Percentiles rank a stretch among this genome's conserved stretches.
Evolutionary conservation across 768 basidiomycete genomes (phyloP).

Genomic region (Lactarius deliciosus): DNA sequence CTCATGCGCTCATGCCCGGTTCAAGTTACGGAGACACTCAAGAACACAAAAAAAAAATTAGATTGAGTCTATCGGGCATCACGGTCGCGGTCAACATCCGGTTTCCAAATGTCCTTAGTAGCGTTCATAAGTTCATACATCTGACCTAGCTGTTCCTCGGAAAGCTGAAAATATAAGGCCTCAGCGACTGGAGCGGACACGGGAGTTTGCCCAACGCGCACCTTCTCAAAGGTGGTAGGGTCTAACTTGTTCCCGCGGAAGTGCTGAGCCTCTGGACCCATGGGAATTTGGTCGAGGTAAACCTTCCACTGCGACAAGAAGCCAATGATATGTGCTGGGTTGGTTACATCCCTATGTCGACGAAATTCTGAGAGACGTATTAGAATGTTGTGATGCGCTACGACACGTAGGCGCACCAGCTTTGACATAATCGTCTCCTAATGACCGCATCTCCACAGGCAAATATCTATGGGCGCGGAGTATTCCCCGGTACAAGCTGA

Average conservation of each 20-base stretch:
- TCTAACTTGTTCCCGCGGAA: slow-evolving; percentile 72
- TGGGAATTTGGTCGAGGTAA: slow-evolving; percentile 76
- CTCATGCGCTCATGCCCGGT: too few relatives aligned
- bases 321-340: slow-evolving; percentile 89
- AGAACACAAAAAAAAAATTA: background rate
- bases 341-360: slow-evolving; percentile 72
- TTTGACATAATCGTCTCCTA: slow-evolving; percentile 52
- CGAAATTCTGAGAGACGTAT: slow-evolving; percentile 69
- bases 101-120: slow-evolving; percentile 85
- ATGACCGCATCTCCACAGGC: slow-evolving; percentile 45
- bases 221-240: slow-evolving; percentile 73
- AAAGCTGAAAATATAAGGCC: slow-evolving; percentile 56
- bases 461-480: slow-evolving; percentile 44
- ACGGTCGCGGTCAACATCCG: slow-evolving; percentile 31
- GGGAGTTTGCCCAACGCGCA: slow-evolving; percentile 33
- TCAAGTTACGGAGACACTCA: background rate
- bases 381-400: background rate
- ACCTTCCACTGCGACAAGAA: slow-evolving; percentile 95
- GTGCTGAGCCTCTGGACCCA: slow-evolving; percentile 41
- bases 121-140: slow-evolving; percentile 94
- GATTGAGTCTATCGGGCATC: background rate
- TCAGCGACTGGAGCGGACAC: background rate
- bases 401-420: slow-evolving; percentile 29
- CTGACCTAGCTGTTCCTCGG: slow-evolving; percentile 87
- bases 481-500: slow-evolving; percentile 45